Conservation (phyloP, 257 asterid genomes). For the Solanum paucissectum region DNA sequence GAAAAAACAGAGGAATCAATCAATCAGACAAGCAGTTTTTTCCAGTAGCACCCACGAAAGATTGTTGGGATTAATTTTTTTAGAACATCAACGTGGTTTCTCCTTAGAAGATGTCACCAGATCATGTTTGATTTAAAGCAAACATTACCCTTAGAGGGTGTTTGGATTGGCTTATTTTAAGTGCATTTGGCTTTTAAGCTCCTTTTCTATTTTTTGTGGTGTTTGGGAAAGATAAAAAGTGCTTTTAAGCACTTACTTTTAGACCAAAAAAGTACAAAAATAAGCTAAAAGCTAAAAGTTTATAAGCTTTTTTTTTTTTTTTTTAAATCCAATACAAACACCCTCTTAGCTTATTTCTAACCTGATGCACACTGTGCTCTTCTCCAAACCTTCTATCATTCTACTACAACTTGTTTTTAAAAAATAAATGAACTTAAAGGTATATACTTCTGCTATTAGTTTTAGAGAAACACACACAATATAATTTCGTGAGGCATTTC, state of each 20-base stretch:
- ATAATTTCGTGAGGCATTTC: background rate
- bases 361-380: background rate
- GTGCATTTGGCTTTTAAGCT: background rate
- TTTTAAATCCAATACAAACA: background rate
- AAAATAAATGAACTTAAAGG: background rate
- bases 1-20: background rate
- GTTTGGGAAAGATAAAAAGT: background rate
- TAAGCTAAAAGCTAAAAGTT: background rate
- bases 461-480: background rate
- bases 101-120: background rate
- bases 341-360: background rate
- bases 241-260: background rate
- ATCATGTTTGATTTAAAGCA: background rate
- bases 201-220: background rate
- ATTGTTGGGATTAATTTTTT: background rate
- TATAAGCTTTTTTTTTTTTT: background rate
- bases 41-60: background rate
- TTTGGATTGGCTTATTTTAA: background rate
- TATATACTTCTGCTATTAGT: background rate
- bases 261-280: background rate
- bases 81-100: background rate
- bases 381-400: background rate
- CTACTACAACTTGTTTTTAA: background rate
- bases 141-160: background rate
- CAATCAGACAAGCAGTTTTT: background rate